Evolutionary conservation across 345 rosid species (phyloP).

Genomic region (Erodium maritimum): DNA sequence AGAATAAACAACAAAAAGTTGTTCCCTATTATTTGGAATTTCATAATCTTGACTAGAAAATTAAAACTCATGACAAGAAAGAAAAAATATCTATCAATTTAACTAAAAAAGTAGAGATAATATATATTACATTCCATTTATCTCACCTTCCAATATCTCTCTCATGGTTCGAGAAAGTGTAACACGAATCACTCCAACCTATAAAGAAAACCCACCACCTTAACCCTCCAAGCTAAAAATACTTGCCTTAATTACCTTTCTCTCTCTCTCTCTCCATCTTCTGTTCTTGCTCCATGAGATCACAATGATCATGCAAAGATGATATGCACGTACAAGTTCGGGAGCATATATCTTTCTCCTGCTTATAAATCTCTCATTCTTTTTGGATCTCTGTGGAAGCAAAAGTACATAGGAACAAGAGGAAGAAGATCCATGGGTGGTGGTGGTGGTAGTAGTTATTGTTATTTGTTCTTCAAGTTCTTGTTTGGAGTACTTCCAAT

Average conservation of each 20-base stretch:
- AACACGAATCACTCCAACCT: conserved; percentile 33
- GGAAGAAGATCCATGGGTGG: neutral
- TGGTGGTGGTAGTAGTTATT: no score
- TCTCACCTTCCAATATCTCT: no score
- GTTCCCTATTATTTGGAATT: no score
- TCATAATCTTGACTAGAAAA: no score
- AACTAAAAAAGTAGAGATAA: no score
- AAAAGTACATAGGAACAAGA: conserved; percentile 6
- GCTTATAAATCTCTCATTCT: neutral
- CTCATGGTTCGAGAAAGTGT: conserved; percentile 36
- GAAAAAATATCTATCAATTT: no score
- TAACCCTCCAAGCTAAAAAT: conserved; percentile 9
- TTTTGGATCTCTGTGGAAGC: neutral
- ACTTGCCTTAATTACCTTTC: conserved; percentile 18
- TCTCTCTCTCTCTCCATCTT: conserved; percentile 7
- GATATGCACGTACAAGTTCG: conserved; percentile 6
- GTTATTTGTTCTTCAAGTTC: conserved; percentile 11
- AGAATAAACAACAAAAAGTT: no score
- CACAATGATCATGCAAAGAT: conserved; percentile 12
- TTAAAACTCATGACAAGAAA: no score
- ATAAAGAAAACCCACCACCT: conserved; percentile 29
- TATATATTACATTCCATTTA: no score
- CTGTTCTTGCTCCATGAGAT: no score
- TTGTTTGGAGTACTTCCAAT: conserved; percentile 15
- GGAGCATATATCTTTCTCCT: neutral